Evolutionary conservation across 192 early-diverging fungal species (phyloP), one percentile per base, ranked within the genome.

Genomic region (Glomus cerebriforme): DNA sequence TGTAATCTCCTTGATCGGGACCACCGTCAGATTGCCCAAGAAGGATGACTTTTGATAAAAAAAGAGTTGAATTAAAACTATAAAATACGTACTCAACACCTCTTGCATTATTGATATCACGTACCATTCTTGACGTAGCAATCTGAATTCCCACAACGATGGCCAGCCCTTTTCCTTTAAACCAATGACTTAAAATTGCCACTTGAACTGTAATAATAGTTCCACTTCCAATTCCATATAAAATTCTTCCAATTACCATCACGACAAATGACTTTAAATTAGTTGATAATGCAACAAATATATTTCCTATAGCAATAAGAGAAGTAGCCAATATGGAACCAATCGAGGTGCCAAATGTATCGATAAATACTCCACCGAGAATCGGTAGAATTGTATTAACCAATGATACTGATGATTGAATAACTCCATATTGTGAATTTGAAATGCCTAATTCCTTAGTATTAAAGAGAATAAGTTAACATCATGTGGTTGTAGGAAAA

Each of bases 131-230:
- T 59, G 89, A 88, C 10, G 86, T 85, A 15, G 91, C 88, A 26
- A 92, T 84, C 83, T 90, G 89, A 24, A 92, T 81, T 1, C 88
- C 89, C 39, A 92, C 85, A 17, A 87, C 89, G 15, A 87, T 83
- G 5, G 90, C 87, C 49, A 92, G 79, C 1, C 87, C 87, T 65
- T 87, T 86, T 58, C 91, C 90, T 27, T 79, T 86, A 75, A 92
- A 92, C 91, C 91, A 92, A 85, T 90, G 88, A 63, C 90, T 88
- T 1, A 92, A 74, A 24, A 92, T 92, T n/a, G 90, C 89, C 64
- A 90, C 86, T 81, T 92, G 91, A 9, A 91, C 88, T 34, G 88
- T 91, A 0, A 88, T 86, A 67, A 92, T 88, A 12, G 91, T 86
- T 15, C 90, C 90, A 24, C 88, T 89, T n/a, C 91, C 91, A 7